These are phyloP conservation scores for Paramecium sexaurelia DNA, from an alignment of 73 alveolate species.

Conservation along the genomic window DNA sequence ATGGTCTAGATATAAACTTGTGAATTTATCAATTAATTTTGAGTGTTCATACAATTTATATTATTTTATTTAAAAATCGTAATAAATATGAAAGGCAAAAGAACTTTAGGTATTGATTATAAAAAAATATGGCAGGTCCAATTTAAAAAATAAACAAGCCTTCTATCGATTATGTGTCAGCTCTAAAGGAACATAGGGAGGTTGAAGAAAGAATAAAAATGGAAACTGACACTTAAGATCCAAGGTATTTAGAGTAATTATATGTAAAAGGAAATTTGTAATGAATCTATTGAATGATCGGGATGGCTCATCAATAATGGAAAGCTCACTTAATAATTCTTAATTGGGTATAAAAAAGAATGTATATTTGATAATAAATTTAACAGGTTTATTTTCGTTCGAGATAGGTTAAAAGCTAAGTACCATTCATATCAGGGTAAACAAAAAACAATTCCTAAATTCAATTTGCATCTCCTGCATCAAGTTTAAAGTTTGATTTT, in stretches of 20 bases:
- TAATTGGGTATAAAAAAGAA: not conserved
- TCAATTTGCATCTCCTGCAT: not conserved
- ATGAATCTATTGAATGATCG: slow-evolving; percentile 27
- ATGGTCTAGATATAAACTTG: too few species aligned
- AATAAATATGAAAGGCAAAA: not conserved
- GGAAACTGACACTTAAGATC: slow-evolving; percentile 46
- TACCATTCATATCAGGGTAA: not conserved
- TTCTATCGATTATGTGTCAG: not conserved
- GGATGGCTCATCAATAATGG: not conserved
- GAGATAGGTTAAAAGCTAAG: not conserved
- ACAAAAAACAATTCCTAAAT: not conserved
- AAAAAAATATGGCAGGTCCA: not conserved
- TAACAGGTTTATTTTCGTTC: not conserved
- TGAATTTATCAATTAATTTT: too few species aligned
- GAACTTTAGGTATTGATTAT: not conserved
- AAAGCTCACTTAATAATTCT: not conserved
- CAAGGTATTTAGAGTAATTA: not conserved
- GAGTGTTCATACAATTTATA: too few species aligned
- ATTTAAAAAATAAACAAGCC: not conserved
- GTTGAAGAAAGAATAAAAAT: not conserved
- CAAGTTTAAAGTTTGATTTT: not conserved
- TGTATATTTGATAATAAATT: not conserved
- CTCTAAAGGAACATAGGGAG: not conserved
- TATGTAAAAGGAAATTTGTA: not conserved
- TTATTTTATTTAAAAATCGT: too few species aligned